Base-by-base conservation (phyloP, 208 protist genomes). In the Trypanosoma theileri region DNA sequence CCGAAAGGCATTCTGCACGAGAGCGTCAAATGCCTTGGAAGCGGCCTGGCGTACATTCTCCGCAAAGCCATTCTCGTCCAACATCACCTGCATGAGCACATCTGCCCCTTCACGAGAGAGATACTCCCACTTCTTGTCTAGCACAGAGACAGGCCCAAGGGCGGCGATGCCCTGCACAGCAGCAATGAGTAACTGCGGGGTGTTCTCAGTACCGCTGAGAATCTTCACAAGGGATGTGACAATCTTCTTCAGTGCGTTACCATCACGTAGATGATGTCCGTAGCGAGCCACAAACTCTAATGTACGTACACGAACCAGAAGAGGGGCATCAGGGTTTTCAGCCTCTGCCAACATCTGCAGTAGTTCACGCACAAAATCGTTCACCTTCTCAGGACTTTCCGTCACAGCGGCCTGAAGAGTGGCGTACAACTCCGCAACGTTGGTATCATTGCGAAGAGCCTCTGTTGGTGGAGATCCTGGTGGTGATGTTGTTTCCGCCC, bases 31-130 rank as follows among this genome's bases (percentile, higher is more conserved):
- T 26, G 83, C 81, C 74, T 88, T 86, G 21, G 64, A 67, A 3
- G 91, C 91, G 19, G 85, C 78, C 42, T 79, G 68, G 0, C 88
- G 84, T 61, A 92, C 88, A 22, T 59, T 59, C 66, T 88, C 85
- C 0, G 80, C 65, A 71, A 96, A 96, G 11, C 83, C 86, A n/a
- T 88, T 82, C 48, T 82, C 71, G 70, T 93, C 88, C 28, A 94
- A 52, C 73, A 89, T 88, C 14, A 96, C 85, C 73, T 96, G 91
- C 82, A 96, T 91, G 13, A 96, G 72, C 19, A 96, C 79, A 71
- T 96, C 91, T 1, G 88, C 85, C 7, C 86, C 91, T 48, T 96
- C 91, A 13, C 91, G 86, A 0, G 88, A 81, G 4, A 96, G 77
- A 67, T 89, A 93, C 69, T 94, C 88, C 71, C 75, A 87, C 53